Percentiles rank a stretch among this genome's conserved stretches.
phyloP scores from a whole-genome alignment of 2,329 filamentous ascomycete genomes.

The Colletotrichum spinosum region DNA sequence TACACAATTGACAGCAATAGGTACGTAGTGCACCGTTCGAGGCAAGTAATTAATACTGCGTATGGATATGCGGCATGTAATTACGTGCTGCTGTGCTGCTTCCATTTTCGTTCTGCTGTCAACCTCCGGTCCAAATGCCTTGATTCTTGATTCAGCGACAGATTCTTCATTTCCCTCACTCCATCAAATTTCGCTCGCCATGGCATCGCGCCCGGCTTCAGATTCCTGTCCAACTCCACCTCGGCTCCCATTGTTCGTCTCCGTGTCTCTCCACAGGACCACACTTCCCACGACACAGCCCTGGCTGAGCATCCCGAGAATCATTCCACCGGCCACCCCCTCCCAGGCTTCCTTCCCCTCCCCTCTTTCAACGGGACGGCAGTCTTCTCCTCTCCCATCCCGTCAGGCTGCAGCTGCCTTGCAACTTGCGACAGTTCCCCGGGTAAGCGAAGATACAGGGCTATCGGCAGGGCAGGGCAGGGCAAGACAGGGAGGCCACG shows the following conservation, averaged over 20 bases:
- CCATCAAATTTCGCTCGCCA: constrained; percentile 28
- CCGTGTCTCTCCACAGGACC: constrained; percentile 28
- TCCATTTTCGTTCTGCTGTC: constrained; percentile 7
- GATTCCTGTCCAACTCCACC: too few species aligned
- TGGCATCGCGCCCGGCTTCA: neutral
- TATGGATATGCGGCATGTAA: too few species aligned
- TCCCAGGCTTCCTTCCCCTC: neutral
- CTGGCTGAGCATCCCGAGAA: constrained; percentile 12
- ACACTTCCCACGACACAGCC: constrained; percentile 34
- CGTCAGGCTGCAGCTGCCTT: constrained; percentile 14
- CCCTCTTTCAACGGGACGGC: too few species aligned
- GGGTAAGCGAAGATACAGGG: constrained; percentile 25
- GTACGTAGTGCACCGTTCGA: too few species aligned
- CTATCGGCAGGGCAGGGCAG: constrained; percentile 22
- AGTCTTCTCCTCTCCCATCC: constrained; percentile 1
- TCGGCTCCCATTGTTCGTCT: constrained; percentile 12
- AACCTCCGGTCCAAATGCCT: too few species aligned
- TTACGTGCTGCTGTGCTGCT: neutral
- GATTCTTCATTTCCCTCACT: constrained; percentile 11
- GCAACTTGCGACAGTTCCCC: constrained; percentile 10
- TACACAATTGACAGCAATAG: too few species aligned
- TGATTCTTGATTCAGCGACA: constrained; percentile 22
- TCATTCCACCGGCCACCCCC: too few species aligned
- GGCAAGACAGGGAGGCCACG: constrained; percentile 23
- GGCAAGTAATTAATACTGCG: too few species aligned